Base-by-base conservation (phyloP, 1,284 basidiomycete genomes). In the Apiotrichum mycotoxinovorans region DNA sequence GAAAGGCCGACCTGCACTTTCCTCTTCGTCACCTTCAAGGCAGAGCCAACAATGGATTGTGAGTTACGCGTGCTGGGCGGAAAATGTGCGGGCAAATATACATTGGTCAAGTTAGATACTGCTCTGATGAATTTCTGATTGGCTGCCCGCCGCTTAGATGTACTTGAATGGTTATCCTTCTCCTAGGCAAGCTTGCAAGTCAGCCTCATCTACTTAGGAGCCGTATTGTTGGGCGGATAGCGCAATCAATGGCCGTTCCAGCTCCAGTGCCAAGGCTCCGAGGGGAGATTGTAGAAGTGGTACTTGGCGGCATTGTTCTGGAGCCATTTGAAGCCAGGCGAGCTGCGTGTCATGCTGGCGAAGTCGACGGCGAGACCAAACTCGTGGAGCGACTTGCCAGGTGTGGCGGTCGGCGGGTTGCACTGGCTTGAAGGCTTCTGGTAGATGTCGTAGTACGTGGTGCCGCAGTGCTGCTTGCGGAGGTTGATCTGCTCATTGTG, bases 191-290 rank as follows among this genome's bases (percentile, higher is more conserved):
- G n/a, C n/a, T n/a, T n/a, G n/a, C n/a, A n/a, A n/a, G n/a, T n/a
- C n/a, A n/a, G n/a, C n/a, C n/a, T n/a, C n/a, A n/a, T n/a, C n/a
- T n/a, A n/a, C n/a, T n/a, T n/a, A n/a, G n/a, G n/a, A n/a, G n/a
- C n/a, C n/a, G n/a, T n/a, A n/a, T n/a, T n/a, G n/a, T n/a, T n/a
- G n/a, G n/a, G n/a, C n/a, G n/a, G n/a, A n/a, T n/a, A n/a, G n/a
- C n/a, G n/a, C n/a, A n/a, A n/a, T 30, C 30, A 67, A 38, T 42
- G 17, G 27, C 52, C 52, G 27, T 54, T 45, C 18, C 34, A 54
- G n/a, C 26, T 33, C 52, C 52, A 54, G 46, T 54, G 52, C 52
- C 52, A 54, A 1, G 37, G 7, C 45, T 54, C 52, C 22, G 35
- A 25, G 18, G 38, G 37, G 4, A 42, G 40, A 22, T 48, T 49